Evolutionary conservation across 1,139 yeast species (phyloP).

Genomic region (Candida frijolesensis): DNA sequence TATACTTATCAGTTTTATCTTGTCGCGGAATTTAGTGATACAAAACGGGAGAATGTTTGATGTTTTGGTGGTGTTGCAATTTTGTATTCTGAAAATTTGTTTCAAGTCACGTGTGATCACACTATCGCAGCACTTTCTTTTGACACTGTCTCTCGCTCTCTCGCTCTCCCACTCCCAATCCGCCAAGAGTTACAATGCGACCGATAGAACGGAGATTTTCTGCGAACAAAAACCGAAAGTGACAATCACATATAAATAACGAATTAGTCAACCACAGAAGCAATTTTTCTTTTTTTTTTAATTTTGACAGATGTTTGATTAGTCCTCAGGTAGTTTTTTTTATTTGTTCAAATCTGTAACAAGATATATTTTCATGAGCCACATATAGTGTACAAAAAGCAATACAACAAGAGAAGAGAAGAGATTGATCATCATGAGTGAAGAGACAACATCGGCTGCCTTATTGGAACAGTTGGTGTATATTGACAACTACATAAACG

Average conservation of each 20-base stretch:
- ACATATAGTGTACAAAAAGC: neutral
- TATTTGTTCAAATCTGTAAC: neutral
- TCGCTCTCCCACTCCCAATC: neutral
- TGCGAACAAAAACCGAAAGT: neutral
- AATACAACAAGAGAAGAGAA: neutral
- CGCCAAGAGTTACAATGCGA: neutral
- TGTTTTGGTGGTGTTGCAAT: neutral
- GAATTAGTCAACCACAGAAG: neutral
- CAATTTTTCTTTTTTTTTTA: neutral
- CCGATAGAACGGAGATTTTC: neutral
- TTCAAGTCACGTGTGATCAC: constrained; percentile 4
- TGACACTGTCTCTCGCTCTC: neutral
- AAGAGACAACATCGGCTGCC: constrained; percentile 63
- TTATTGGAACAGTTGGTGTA: constrained; percentile 74
- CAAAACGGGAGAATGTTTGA: no score
- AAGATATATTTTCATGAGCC: neutral
- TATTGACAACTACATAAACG: constrained; percentile 70
- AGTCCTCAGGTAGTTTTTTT: neutral
- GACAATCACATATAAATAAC: neutral
- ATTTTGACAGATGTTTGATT: neutral
- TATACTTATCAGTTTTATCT: no score
- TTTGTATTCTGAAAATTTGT: neutral
- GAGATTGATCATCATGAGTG: constrained; percentile 9
- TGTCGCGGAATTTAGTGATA: no score
- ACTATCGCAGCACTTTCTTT: neutral